These are phyloP conservation scores for Calonectria pauciramosa DNA, from an alignment of 2,329 filamentous ascomycete genomes.

Conservation along the genomic window DNA sequence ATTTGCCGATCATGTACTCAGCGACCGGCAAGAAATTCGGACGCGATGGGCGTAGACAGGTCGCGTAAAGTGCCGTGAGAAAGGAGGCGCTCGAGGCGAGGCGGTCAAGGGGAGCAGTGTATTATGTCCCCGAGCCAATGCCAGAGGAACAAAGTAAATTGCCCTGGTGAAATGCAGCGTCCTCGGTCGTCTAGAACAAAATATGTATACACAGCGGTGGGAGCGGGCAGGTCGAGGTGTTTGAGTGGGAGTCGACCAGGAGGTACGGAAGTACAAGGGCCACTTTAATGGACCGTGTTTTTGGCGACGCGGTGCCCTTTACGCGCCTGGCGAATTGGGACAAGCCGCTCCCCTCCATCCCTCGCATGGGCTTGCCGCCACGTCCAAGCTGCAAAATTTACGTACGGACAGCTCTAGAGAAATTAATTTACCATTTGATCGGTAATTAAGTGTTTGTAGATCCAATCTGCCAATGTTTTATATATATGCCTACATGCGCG, in stretches of 20 bases:
- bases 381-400: background rate
- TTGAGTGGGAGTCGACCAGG: conserved; percentile 14
- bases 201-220: conserved; percentile 11
- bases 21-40: conserved; percentile 26
- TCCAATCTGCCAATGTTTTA: background rate
- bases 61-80: conserved; percentile 38
- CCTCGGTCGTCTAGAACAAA: conserved; percentile 13
- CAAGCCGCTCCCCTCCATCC: conserved; percentile 3
- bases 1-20: conserved; percentile 19
- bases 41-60: conserved; percentile 30
- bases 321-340: conserved; percentile 43
- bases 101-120: background rate
- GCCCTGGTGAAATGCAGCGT: conserved; percentile 18
- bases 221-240: background rate
- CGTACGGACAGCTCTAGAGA: background rate
- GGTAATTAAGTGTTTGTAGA: background rate
- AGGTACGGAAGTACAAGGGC: conserved; percentile 30
- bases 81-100: background rate
- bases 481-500: background rate
- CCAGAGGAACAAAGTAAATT: conserved; percentile 10
- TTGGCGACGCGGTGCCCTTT: conserved; percentile 45
- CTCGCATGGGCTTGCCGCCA: background rate
- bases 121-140: conserved; percentile 3
- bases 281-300: conserved; percentile 45
- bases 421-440: background rate